phyloP scores from a whole-genome alignment of 225 moss, liverwort and hornwort species.

The Lunularia cruciata region DNA sequence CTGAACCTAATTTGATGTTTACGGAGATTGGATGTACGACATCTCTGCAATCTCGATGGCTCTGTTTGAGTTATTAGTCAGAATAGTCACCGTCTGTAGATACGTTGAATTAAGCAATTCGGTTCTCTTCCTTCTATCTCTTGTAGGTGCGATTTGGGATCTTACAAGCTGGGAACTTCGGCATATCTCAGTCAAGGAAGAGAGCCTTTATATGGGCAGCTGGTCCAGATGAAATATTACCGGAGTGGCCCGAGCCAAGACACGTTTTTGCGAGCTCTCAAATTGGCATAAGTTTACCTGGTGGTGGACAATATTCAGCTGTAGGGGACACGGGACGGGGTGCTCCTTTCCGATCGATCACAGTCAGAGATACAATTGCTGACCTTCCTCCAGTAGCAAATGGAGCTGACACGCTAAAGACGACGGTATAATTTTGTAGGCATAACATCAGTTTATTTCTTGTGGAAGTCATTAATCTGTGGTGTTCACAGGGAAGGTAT shows the following conservation, averaged over 20 bases:
- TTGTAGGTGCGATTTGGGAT: conserved; percentile 93
- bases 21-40: neutral
- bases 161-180: conserved; percentile 97
- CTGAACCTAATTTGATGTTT: neutral
- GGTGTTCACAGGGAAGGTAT: neutral
- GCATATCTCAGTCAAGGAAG: conserved; percentile 92
- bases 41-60: neutral
- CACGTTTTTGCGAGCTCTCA: conserved; percentile 92
- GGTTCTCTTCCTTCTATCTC: neutral
- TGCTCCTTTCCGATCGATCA: conserved; percentile 84
- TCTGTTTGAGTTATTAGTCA: too few species aligned
- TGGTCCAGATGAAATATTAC: conserved; percentile 65
- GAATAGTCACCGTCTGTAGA: neutral
- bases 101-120: neutral
- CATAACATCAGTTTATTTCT: neutral
- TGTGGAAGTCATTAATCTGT: too few species aligned
- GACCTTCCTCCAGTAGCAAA: conserved; percentile 85
- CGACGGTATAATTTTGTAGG: conserved; percentile 44
- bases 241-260: conserved; percentile 96
- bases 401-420: conserved; percentile 61
- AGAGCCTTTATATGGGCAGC: conserved; percentile 98
- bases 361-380: conserved; percentile 87
- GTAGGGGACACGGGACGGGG: conserved; percentile 78
- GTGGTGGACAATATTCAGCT: conserved; percentile 73
- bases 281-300: conserved; percentile 72